phyloP scores from a whole-genome alignment of 2,329 filamentous ascomycete genomes.

The Aspergillaceae sp. region DNA sequence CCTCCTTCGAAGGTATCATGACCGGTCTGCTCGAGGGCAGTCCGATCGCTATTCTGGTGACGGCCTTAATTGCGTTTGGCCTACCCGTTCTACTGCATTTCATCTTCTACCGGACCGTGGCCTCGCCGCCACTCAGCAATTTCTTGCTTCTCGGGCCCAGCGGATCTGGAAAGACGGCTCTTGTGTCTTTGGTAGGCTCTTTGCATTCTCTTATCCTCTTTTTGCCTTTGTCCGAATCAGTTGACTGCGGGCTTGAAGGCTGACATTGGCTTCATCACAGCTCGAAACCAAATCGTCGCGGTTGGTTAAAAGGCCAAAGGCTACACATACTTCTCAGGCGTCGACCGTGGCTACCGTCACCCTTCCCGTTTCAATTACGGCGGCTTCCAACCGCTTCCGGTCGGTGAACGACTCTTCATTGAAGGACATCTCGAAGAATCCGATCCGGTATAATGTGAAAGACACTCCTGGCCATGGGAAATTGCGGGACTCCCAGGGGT shows the following conservation, averaged over 20 bases:
- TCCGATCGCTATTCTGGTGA: slow-evolving; percentile 50
- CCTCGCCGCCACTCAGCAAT: slow-evolving; percentile 58
- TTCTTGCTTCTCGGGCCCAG: slow-evolving; percentile 74
- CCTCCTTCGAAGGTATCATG: slow-evolving; percentile 27
- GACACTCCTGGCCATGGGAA: slow-evolving; percentile 97
- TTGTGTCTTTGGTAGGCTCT: slow-evolving; percentile 61
- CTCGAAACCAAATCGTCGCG: slow-evolving; percentile 38
- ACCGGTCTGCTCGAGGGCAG: slow-evolving; percentile 38
- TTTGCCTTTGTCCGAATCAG: too few species aligned
- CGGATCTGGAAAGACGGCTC: slow-evolving; percentile 76
- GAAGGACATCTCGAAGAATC: slow-evolving; percentile 37
- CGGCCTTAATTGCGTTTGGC: slow-evolving; percentile 60
- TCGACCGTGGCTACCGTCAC: slow-evolving; percentile 49
- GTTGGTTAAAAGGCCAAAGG: slow-evolving; percentile 24
- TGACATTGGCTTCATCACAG: slow-evolving; percentile 16
- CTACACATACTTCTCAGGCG: slow-evolving; percentile 56
- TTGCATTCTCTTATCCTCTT: neutral
- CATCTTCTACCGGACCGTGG: slow-evolving; percentile 58
- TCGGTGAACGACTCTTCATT: slow-evolving; percentile 60
- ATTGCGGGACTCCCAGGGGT: slow-evolving; percentile 57
- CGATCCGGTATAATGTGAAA: slow-evolving; percentile 30
- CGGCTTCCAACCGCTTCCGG: slow-evolving; percentile 55
- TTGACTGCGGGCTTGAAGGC: neutral
- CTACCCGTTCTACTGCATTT: slow-evolving; percentile 71
- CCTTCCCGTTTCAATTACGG: slow-evolving; percentile 45